Evolutionary conservation across 306 rosid species (phyloP), one percentile per base, ranked within the genome.

Genomic region (Cyclanthera cordifolia): DNA sequence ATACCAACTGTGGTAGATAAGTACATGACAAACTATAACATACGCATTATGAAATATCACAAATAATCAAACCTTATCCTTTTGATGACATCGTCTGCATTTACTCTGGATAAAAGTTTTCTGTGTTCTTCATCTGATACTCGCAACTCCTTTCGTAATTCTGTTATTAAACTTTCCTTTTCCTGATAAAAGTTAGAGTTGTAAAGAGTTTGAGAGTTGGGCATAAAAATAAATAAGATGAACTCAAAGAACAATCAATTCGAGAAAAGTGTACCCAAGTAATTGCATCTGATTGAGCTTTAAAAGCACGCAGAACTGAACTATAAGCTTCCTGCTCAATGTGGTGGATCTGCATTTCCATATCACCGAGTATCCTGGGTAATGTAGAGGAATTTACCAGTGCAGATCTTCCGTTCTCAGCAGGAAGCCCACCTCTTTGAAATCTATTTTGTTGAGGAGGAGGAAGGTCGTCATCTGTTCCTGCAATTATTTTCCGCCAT

Each of bases 61-160:
- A 32, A 32, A 32, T 21, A 12, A 63, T 45, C 71, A 20, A 74
- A 88, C 99, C 99, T 80, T 78, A 94, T 86, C 71, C 84, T 78
- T 74, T 78, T 77, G 52, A 85, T 90, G 74, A 88, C 85, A 49
- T 94, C 99, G 70, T 94, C 99, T 4, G 87, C 77, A 74, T 94
- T 90, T 70, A 90, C 99, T 83, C 84, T 82, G 8, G 85, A 73
- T 48, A 94, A 88, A 75, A 94, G 91, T 49, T 88, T 95, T 78
- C 99, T 79, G 79, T 94, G 99, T 74, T 88, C 97, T 55, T 94
- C 97, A 74, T 94, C 93, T 41, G 99, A 94, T 79, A 94, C 95
- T 83, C 99, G 90, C 80, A 94, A 80, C 79, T 94, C 97, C 81
- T 90, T 94, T 83, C 99, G 85, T 32, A 94, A 96, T 78, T 90